Evolutionary conservation across 2,329 filamentous ascomycete genomes (phyloP), one percentile per base, ranked within the genome.

Genomic region (Penicillium sp.): DNA sequence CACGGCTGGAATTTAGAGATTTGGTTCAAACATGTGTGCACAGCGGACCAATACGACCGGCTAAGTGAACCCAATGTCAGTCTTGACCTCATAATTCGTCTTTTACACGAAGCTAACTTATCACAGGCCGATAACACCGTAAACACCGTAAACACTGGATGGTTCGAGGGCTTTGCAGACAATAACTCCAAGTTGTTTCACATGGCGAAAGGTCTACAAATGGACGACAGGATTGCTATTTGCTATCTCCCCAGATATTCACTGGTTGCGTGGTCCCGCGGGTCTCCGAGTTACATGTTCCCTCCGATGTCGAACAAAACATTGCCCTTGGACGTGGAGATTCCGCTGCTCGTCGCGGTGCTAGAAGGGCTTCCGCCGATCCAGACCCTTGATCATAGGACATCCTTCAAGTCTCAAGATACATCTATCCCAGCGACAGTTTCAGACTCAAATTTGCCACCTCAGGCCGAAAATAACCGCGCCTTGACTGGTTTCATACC

Each of bases 161-260:
- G 69, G 66, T 57, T 75, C 24, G 62, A 71, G 51, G 68, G 69
- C 0, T 77, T 65, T 53, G 42, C 63, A 14, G 69, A 75, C 43
- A 72, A 67, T 3, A 62, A 68, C 31, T 24, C 56, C 9, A 49
- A 49, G 2, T 40, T 76, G 10, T 64, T 63, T 38, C 51, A 51
- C 4, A 58, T 73, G 46, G 65, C 66, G 11, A 52, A 70, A 16
- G 54, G 62, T 14, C 62, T 77, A 16, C 56, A 56, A 3, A 55
- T 56, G 16, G 54, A 63, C 16, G 55, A 67, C 16, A 55, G 66
- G 10, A 58, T 71, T 38, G 73, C 69, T 9, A 66, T 75, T 48
- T 70, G 61, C 47, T 62, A 64, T 38, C 63, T 67, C 27, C 47
- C 52, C 4, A 22, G 11, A 27, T 57, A 64, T 36, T 60, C 64